Evolutionary conservation across 1,284 basidiomycete genomes (phyloP), one percentile per base, ranked within the genome.

Genomic region (Fomitopsis palustris): DNA sequence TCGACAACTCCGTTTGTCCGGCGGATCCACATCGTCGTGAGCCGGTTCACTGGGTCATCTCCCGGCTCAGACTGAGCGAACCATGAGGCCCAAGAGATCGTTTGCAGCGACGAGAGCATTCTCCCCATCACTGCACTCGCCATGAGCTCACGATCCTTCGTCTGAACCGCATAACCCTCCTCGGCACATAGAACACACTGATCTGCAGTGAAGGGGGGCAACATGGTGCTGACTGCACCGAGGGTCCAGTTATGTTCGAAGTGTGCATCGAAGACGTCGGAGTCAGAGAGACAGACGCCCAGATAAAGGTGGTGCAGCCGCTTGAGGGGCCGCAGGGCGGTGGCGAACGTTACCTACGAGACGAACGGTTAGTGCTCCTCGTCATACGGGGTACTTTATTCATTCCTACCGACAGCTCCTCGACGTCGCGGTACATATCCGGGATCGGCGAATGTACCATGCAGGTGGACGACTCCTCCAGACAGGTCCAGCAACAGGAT

Each of bases 391-490:
- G 14, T 25, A 47, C 14, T 42, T 4, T 14, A 2, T 3, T 6
- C 19, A 27, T 72, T 84, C n/a, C 70, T 70, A 89, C 87, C 57
- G 80, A 78, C 57, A 89, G 71, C 17, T 72, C 70, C 52, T 72
- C 64, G 7, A 72, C 74, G 25, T 76, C 73, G 10, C 69, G 55
- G 62, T 77, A 84, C 25, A 77, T 66, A 23, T 82, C 78, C 12
- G 84, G 83, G 56, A 88, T 76, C 0, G 86, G 86, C 2, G 86
- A 88, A 68, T 89, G 86, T 3, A 78, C 62, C n/a, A 78, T 77
- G 60, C 77, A 75, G 10, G 74, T 77, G 29, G 83, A 74, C 43
- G 82, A 84, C 53, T 87, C 85, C 69, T 84, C 83, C 59, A 83
- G 83, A 68, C 87, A 89, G 53, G 67, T 65, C 78, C 81, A 83